Base-by-base conservation (phyloP, 2,329 filamentous ascomycete species). In the Hypoxylon sp. region DNA sequence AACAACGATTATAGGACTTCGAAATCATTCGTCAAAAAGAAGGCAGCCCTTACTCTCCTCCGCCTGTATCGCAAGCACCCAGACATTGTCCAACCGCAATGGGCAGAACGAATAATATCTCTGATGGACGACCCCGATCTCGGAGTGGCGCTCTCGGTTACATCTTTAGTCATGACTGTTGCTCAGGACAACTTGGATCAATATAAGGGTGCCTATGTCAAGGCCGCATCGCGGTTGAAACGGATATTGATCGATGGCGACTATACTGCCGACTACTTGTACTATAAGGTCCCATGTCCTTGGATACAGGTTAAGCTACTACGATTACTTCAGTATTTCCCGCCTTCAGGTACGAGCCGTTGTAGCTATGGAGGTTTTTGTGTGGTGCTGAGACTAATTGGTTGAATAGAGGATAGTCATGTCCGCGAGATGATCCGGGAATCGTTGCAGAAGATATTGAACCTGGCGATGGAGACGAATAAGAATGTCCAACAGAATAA, bases 401-500 rank as follows among this genome's bases (percentile, higher is more conserved):
- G 19, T 46, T 47, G 37, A 59, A 60, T 74, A 94, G 95, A 98
- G 76, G 96, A 99, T 78, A 94, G 92, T 33, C 93, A 98, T 78
- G 90, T 97, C 44, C 92, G 95, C 63, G 91, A 94, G 48, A 91
- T 99, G 82, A 96, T 99, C 71, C 91, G 96, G 51, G 92, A 97
- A 77, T 95, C 94, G 0, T 82, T 99, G 52, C 93, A 97, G 78
- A 94, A 92, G 79, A 97, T 98, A 50, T 86, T 99, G 78, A 94
- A 98, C 75, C 85, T 93, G 39, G 95, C 96, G 1, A 91, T 97
- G 85, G 95, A 98, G 77, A 91, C 93, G 78, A 96, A 94, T 59
- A 99, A 98, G 83, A 99, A 99, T 75, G 96, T 99, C 14, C 96
- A 99, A 81, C 96, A 99, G 79, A 99, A 99, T 81, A 99, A 99